Base-by-base conservation (phyloP, 257 asterid genomes). In the Eustoma russellianum region DNA sequence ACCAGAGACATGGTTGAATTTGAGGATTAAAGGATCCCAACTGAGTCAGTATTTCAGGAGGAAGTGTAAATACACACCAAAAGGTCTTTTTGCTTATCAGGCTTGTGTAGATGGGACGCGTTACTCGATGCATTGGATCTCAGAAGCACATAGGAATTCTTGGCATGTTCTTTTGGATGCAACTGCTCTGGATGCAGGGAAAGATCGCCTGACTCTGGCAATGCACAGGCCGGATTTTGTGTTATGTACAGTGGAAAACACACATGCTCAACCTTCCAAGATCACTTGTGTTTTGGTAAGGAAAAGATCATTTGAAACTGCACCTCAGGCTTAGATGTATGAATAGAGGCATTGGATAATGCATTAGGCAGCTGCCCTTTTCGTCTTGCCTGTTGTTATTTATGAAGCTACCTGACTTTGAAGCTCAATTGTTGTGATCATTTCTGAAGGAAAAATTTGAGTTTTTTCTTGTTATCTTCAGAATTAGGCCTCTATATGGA, bases 21-120 rank as follows among this genome's bases (percentile, higher is more conserved):
- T 87, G 62, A 83, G 96, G 89, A 83, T 87, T 50, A 87, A 83
- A 57, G 96, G 92, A 15, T 87, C 96, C 3, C 96, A 86, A 24
- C 72, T 83, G 0, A 87, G 94, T 53, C 92, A 87, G 33, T 87
- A 83, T 38, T 83, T 87, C 33, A 57, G 94, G 52, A 70, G 85
- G 57, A 87, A 83, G 45, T 79, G 86, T 38, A 87, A 79, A 70
- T 67, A 79, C 46, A 65, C 48, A 12, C 92, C 92, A 0, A 83
- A 83, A 61, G 96, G 96, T 1, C 70, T 87, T 8, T 87, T 87
- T 28, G 83, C 89, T 0, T 87, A 87, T 54, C 77, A 89, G 0
- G 82, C 80, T 5, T 62, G 43, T 10, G 64, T 67, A 0, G 65
- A 64, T 7, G 88, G 79, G 0, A 69, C 61, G 1, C 77, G 86